Evolutionary conservation across 805 yeast genomes (phyloP), one percentile per base, ranked within the genome.

Genomic region (Limtongia smithiae): DNA sequence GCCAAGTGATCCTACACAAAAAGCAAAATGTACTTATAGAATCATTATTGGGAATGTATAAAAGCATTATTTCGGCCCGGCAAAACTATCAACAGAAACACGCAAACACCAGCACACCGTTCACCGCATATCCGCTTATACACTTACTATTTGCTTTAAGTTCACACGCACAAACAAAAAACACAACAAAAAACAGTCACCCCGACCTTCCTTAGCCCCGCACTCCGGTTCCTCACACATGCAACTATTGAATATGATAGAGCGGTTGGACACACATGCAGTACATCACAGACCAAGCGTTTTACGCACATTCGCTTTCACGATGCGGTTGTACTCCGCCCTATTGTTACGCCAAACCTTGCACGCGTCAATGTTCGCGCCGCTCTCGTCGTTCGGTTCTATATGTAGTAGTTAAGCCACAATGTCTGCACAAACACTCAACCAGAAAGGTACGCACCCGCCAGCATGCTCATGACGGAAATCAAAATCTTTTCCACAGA

Each of bases 331-430:
- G 64, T 80, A 93, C 57, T 77, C 82, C 2, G 70, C 77, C 50
- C 90, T 75, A 65, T 87, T 74, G 58, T 87, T 95, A 67, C 98
- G 77, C 95, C 96, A 91, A 54, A 93, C 75, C 67, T 89, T 89
- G 60, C 85, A 80, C 1, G 83, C 83, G 55, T 79, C 84, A 46
- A 81, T 76, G 62, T 93, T 88, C 42, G 98, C 98, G 9, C 97
- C 97, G 61, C 95, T 85, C 67, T 91, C 97, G 28, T 86, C 83
- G 64, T 93, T 93, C 2, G 98, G 97, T 68, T 93, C 96, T 48
- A n/a, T n/a, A n/a, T n/a, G 38, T 18, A 28, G 22, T n/a, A n/a
- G 28, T 25, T 25, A 7, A 25, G 9, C 6, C 6, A 25, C 6
- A 25, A 7, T 9, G 28, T 17, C n/a, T 18, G 27, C 24, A 21